Evolutionary conservation across 2,329 filamentous ascomycete species (phyloP), one percentile per base, ranked within the genome.

Genomic region (Amphichorda felina): DNA sequence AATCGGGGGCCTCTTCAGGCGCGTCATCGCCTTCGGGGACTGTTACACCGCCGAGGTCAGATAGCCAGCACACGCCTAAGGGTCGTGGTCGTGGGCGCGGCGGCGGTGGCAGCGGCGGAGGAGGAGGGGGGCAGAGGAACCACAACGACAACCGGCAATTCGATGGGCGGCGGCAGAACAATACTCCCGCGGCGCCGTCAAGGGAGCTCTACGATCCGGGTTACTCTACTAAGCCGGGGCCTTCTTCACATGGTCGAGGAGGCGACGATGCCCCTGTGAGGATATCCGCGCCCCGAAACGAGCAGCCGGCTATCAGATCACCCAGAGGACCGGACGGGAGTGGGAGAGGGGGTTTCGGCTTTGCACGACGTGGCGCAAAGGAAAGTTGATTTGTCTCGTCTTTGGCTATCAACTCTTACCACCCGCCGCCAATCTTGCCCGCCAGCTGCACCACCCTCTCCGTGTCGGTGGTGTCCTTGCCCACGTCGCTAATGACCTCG

Each of bases 401-500:
- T 29, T 6, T 29, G 27, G 13, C 13, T 7, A 29, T 29, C 27
- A 36, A 37, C 42, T 48, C 43, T 55, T 69, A 96, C 91, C 91
- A 98, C 17, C 91, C 91, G 36, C 91, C 91, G 36, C 88, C 91
- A 47, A 88, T 83, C 58, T 87, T 91, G 38, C 86, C 80, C 32
- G 89, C 89, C 50, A 98, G 68, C 51, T 91, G 86, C 39, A 87
- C 82, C 28, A 94, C 88, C 40, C 79, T 75, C 51, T 93, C 82
- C 30, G 83, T 80, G 52, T 87, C 82, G 40, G 68, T 65, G 54
- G 71, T 63, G 43, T 73, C 69, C 62, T 91, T 94, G 34, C 91
- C 91, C 30, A 98, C 86, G 54, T 96, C 86, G 61, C 89, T 95
- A 49, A 95, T 79, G 16, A 98, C 89, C 58, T 88, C 80, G 42